Evolutionary conservation across 441 rosid species (phyloP).

Genomic region (Omphalea diandra): DNA sequence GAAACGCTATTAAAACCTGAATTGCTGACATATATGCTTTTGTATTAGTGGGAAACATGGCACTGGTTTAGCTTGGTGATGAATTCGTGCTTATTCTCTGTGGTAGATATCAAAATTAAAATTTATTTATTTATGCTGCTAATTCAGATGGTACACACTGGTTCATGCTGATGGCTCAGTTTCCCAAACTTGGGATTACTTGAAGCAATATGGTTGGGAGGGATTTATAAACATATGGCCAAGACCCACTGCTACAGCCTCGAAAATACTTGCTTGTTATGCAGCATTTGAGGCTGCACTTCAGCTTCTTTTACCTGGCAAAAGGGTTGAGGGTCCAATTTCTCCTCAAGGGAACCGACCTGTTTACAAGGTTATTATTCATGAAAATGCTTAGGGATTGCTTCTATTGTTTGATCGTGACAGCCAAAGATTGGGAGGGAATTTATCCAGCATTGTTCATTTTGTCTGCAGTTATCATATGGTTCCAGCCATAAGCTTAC

Average conservation of each 20-base stretch:
- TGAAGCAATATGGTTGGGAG: constrained; percentile 58
- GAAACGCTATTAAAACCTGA: not conserved
- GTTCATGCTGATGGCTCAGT: constrained; percentile 92
- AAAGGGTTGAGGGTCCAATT: constrained; percentile 81
- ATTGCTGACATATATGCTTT: not conserved
- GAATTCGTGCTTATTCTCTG: not conserved
- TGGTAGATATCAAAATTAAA: not conserved
- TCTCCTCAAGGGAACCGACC: constrained; percentile 89
- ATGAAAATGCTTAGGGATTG: constrained; percentile 4
- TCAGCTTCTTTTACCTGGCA: constrained; percentile 91
- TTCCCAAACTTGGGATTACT: constrained; percentile 48
- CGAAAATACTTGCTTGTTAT: constrained; percentile 69
- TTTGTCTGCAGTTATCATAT: not conserved
- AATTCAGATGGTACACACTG: constrained; percentile 91
- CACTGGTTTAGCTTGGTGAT: not conserved
- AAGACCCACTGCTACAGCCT: constrained; percentile 62
- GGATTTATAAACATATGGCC: constrained; percentile 82
- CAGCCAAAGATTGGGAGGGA: not conserved
- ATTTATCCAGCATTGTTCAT: not conserved
- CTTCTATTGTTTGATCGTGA: constrained; percentile 8
- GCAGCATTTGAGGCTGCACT: constrained; percentile 89
- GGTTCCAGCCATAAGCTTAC: constrained; percentile 14
- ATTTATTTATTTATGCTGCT: constrained; percentile 4
- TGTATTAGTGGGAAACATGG: not conserved
- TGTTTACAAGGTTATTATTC: constrained; percentile 66